These are phyloP conservation scores for Elongisporangium anandrum DNA, from an alignment of 352 stramenopile species.

Conservation along the genomic window DNA sequence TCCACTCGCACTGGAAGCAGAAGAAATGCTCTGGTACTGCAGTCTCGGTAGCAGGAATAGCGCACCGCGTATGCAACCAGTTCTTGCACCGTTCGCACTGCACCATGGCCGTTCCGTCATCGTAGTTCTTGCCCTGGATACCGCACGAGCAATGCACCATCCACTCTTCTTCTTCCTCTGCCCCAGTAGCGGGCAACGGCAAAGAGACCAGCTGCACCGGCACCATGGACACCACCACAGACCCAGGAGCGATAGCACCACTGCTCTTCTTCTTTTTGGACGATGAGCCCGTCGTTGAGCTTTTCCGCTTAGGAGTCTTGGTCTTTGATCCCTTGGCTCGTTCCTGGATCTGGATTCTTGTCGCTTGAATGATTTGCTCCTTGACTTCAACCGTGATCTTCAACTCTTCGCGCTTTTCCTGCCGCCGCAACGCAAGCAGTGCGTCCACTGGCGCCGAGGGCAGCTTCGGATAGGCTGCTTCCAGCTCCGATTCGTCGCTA, in stretches of 20 bases:
- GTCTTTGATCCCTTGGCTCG: conserved; percentile 15
- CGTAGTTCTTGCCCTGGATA: conserved; percentile 43
- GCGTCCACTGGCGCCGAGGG: conserved; percentile 51
- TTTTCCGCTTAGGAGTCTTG: conserved; percentile 19
- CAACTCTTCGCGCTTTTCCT: conserved; percentile 48
- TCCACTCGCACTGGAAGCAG: conserved; percentile 66
- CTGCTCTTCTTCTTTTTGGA: conserved; percentile 23
- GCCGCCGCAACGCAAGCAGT: conserved; percentile 47
- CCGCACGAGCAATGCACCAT: conserved; percentile 56
- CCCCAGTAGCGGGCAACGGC: neutral
- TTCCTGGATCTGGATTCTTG: conserved; percentile 30
- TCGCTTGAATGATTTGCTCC: conserved; percentile 30
- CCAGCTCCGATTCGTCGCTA: conserved; percentile 51
- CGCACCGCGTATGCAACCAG: conserved; percentile 62
- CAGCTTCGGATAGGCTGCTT: conserved; percentile 58
- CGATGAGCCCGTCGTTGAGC: neutral
- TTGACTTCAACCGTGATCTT: conserved; percentile 35
- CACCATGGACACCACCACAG: neutral
- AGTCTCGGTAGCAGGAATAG: conserved; percentile 24
- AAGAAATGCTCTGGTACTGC: conserved; percentile 49
- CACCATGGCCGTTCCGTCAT: conserved; percentile 63
- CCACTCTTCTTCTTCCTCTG: conserved; percentile 38
- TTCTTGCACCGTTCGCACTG: conserved; percentile 51
- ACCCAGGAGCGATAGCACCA: neutral
- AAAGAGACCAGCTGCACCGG: conserved; percentile 1